These are phyloP conservation scores for Pseudonitzschia multiseries DNA, from an alignment of 108 stramenopile genomes.

Conservation along the genomic window DNA sequence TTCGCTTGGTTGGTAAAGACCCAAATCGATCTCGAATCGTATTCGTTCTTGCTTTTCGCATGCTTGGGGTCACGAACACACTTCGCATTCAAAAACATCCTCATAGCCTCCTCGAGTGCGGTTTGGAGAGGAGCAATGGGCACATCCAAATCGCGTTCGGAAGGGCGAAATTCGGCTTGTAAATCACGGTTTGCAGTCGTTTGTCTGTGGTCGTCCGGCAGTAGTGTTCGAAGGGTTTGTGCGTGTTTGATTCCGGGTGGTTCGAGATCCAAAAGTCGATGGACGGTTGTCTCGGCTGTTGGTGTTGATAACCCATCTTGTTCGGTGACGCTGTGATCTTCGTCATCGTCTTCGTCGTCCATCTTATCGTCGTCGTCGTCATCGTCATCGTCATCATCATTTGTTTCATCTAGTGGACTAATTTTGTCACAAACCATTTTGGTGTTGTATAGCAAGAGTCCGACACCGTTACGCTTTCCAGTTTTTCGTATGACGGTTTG, in stretches of 20 bases:
- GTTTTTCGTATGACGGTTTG: conserved; percentile 53
- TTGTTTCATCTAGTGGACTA: neutral
- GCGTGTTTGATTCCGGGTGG: conserved; percentile 62
- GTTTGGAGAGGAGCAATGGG: conserved; percentile 28
- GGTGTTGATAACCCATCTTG: conserved; percentile 13
- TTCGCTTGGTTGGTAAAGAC: conserved; percentile 70
- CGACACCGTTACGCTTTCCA: conserved; percentile 73
- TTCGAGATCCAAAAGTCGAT: conserved; percentile 51
- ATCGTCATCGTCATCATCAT: conserved; percentile 10
- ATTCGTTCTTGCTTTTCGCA: conserved; percentile 34
- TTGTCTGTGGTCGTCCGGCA: neutral
- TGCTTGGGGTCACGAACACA: conserved; percentile 43
- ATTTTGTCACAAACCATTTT: neutral
- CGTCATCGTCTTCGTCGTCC: conserved; percentile 31
- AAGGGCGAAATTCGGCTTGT: conserved; percentile 50
- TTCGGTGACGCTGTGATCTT: conserved; percentile 34
- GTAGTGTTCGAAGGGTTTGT: conserved; percentile 22
- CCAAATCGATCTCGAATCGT: conserved; percentile 67
- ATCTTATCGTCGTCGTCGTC: conserved; percentile 27
- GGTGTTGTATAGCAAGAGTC: conserved; percentile 55
- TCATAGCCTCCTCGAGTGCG: conserved; percentile 47
- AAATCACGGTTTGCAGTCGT: conserved; percentile 37
- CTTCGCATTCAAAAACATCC: conserved; percentile 53
- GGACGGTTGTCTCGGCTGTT: conserved; percentile 21
- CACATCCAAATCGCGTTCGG: neutral